These are phyloP conservation scores for Mycena latifolia DNA, from an alignment of 768 basidiomycete species.

Conservation along the genomic window DNA sequence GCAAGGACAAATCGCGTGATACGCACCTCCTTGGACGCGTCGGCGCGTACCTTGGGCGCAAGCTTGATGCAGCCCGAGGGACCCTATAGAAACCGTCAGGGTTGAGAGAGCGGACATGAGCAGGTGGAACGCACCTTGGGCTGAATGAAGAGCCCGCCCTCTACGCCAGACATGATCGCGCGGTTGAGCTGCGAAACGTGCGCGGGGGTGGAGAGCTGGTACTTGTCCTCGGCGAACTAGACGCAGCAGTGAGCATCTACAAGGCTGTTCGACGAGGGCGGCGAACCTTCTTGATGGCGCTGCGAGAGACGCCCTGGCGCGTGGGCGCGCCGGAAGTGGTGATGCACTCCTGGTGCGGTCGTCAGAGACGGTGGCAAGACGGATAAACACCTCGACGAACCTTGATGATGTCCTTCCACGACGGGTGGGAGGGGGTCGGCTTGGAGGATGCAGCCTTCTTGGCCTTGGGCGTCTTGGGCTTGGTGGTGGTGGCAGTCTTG, in stretches of 20 bases:
- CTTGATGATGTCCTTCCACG: conserved; percentile 70
- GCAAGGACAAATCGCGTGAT: neutral
- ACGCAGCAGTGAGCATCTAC: conserved; percentile 35
- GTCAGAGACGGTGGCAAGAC: neutral
- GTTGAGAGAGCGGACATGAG: too few relatives aligned
- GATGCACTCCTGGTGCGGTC: conserved; percentile 74
- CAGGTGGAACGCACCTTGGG: conserved; percentile 44
- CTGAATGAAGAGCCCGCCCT: conserved; percentile 53
- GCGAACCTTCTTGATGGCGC: conserved; percentile 84
- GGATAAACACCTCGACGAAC: conserved; percentile 39
- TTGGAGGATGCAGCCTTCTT: conserved; percentile 16
- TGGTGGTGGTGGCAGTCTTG: conserved; percentile 21
- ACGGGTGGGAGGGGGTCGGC: conserved; percentile 51
- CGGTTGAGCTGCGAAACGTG: conserved; percentile 80
- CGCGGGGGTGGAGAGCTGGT: conserved; percentile 75
- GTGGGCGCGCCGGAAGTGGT: conserved; percentile 66
- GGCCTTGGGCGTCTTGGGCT: conserved; percentile 22
- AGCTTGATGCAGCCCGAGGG: conserved; percentile 76
- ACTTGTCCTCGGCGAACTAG: conserved; percentile 87
- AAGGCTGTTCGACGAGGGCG: neutral
- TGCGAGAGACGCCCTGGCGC: conserved; percentile 70
- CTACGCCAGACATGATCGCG: conserved; percentile 79
- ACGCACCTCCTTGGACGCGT: conserved; percentile 26
- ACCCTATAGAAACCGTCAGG: conserved; percentile 37
- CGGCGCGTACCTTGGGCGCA: conserved; percentile 57